Evolutionary conservation across 139 green algal genomes (phyloP).

Genomic region (Tetraselmis chui): DNA sequence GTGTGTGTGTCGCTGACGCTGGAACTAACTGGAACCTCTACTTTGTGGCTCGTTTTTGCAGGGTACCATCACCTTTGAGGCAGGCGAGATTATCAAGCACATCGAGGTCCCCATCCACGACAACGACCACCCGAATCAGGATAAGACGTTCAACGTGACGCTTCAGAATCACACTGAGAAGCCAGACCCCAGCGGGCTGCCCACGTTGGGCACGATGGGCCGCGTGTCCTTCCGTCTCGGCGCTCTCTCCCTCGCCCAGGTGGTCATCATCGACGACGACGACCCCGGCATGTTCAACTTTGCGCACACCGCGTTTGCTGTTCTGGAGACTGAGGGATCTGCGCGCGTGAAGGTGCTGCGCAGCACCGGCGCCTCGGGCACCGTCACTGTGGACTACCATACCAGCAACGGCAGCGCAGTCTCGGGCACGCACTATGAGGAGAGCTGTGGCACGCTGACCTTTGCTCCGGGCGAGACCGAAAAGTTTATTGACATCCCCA

Average conservation of each 20-base stretch:
- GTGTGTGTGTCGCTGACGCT: too few species aligned
- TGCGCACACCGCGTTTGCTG: background rate
- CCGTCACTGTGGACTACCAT: slow-evolving; percentile 7
- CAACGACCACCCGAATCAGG: background rate
- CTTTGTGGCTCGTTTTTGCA: too few species aligned
- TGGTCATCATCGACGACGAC: slow-evolving; percentile 24
- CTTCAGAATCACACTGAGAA: background rate
- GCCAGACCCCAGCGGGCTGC: background rate
- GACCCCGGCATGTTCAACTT: slow-evolving; percentile 12
- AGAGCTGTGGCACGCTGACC: slow-evolving; percentile 1
- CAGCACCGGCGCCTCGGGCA: background rate
- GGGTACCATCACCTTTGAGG: slow-evolving; percentile 7
- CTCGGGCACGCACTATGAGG: background rate
- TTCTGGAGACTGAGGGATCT: background rate
- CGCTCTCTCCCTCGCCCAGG: background rate
- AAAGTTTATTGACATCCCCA: background rate
- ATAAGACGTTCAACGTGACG: slow-evolving; percentile 7
- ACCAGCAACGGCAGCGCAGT: slow-evolving; percentile 6
- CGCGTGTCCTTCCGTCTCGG: background rate
- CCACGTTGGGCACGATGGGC: background rate
- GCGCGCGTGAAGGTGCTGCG: slow-evolving; percentile 4
- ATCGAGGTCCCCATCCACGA: slow-evolving; percentile 2
- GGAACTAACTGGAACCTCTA: too few species aligned
- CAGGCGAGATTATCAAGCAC: slow-evolving; percentile 4
- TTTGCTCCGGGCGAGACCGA: slow-evolving; percentile 4